Percentiles rank a stretch among this genome's conserved stretches.
Conservation (phyloP, 108 stramenopile species). For the Fistulifera solaris region DNA sequence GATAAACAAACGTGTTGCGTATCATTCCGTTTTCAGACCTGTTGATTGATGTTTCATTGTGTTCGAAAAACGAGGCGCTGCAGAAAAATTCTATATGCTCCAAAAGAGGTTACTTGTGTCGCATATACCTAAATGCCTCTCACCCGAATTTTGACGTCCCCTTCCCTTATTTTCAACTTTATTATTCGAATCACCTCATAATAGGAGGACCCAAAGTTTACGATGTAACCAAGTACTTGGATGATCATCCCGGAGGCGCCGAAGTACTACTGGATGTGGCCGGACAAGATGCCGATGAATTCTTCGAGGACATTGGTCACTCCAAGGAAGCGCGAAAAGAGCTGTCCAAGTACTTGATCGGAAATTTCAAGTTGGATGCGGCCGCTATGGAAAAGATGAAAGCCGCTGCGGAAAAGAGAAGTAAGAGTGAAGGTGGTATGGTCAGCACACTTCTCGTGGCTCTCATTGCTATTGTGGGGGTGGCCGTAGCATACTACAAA, state of each 20-base stretch:
- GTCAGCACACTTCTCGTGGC: conserved; percentile 20
- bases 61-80: not conserved
- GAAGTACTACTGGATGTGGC: conserved; percentile 90
- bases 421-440: conserved; percentile 11
- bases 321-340: conserved; percentile 86
- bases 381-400: conserved; percentile 60
- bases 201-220: conserved; percentile 93
- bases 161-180: too few species aligned
- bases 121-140: too few species aligned
- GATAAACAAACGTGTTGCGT: too few species aligned
- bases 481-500: conserved; percentile 27
- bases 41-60: not conserved
- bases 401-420: conserved; percentile 40
- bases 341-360: conserved; percentile 72
- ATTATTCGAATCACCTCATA: not conserved
- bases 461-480: conserved; percentile 26
- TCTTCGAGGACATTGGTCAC: conserved; percentile 98
- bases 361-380: conserved; percentile 59
- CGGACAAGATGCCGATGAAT: conserved; percentile 90
- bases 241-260: conserved; percentile 95
- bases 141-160: too few species aligned
- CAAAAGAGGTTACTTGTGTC: too few species aligned
- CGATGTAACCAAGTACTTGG: conserved; percentile 93
- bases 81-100: too few species aligned
- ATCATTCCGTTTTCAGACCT: too few species aligned